Evolutionary conservation across 768 basidiomycete species (phyloP).

Genomic region (Chalciporus chontae): DNA sequence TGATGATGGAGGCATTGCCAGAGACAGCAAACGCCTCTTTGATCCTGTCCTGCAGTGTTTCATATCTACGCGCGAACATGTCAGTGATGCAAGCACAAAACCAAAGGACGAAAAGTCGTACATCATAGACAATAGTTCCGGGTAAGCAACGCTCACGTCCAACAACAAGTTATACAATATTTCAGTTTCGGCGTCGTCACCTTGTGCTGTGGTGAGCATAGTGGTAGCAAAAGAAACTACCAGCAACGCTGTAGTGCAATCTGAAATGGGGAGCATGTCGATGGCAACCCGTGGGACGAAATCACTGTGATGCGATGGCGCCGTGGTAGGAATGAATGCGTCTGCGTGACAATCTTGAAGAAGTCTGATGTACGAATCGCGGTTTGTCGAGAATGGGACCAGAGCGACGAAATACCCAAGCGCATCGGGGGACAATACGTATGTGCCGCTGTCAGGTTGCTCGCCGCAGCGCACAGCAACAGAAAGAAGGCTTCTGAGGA

Average conservation of each 20-base stretch:
- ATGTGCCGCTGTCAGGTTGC: conserved; percentile 37
- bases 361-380: conserved; percentile 53
- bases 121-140: conserved; percentile 71
- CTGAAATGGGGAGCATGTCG: conserved; percentile 56
- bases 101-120: conserved; percentile 39
- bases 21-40: conserved; percentile 68
- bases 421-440: conserved; percentile 53
- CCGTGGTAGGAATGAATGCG: conserved; percentile 37
- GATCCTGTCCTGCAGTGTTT: conserved; percentile 70
- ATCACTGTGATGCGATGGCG: conserved; percentile 39
- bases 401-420: conserved; percentile 80
- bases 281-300: conserved; percentile 53
- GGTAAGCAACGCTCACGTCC: conserved; percentile 62
- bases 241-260: conserved; percentile 65
- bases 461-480: conserved; percentile 50
- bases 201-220: conserved; percentile 71
- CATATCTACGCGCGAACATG: conserved; percentile 49
- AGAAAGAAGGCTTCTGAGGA: conserved; percentile 58
- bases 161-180: conserved; percentile 76
- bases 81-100: conserved; percentile 6
- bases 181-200: conserved; percentile 78
- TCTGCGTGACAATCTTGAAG: conserved; percentile 62
- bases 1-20: conserved; percentile 67
- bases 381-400: conserved; percentile 62
- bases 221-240: conserved; percentile 71